Base-by-base conservation (phyloP, 2,329 filamentous ascomycete genomes). In the Hypomyces rosellus region DNA sequence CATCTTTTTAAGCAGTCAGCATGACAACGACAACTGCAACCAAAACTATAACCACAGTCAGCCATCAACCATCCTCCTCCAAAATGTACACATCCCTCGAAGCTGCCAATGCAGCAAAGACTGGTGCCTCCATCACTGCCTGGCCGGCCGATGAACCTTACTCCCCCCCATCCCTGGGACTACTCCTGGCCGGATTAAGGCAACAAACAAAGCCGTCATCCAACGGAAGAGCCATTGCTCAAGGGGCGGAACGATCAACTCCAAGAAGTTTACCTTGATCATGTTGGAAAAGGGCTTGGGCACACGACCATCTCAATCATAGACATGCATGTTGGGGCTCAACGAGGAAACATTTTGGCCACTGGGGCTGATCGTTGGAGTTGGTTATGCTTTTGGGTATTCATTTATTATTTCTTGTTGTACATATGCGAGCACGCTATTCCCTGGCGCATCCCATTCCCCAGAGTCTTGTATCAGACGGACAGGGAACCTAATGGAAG, bases 61-160 rank as follows among this genome's bases (percentile, higher is more conserved):
- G 8, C 25, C 25, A 30, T 30, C 25, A 30, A 11, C 9, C 25
- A 11, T 6, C 6, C 4, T 30, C 12, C 7, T 39, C 39, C 14
- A 42, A 34, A 34, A 48, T 53, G 2, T 64, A 65, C 47, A 57
- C 62, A 12, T 53, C 62, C 11, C 38, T 50, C 22, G 56, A 62
- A 11, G 63, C 63, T 4, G 63, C 59, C 8, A 43, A 51, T 11
- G 59, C 56, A 25, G 47, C 55, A 11, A 52, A 50, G 12, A 48
- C 49, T 22, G 63, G 63, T 40, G 62, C 63, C 15, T 60, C 53
- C 30, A 52, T 65, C 20, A 56, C 56, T 13, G 61, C 63, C 22
- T 64, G 62, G 63, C 63, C 62, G 0, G 45, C 56, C 18, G 61
- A 61, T 37, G 60, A 65, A 54, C 54, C 57, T 4, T 59, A 56